Evolutionary conservation across 371 early-diverging fungal genomes (phyloP), one percentile per base, ranked within the genome.

Genomic region (Mucor racemosus): DNA sequence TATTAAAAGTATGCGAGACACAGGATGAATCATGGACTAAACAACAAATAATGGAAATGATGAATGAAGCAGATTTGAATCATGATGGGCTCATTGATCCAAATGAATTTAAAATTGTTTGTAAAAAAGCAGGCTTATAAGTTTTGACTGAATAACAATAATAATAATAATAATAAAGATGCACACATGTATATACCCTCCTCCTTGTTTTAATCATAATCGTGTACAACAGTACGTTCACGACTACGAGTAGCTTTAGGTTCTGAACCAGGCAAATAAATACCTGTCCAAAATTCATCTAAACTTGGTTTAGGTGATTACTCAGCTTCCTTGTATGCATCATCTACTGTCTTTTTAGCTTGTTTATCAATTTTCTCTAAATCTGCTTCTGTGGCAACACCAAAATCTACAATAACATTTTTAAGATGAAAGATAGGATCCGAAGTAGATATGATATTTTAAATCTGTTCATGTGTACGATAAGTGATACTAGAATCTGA

Each of bases 401-500:
- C 83, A 61, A 72, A 56, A 59, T 92, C 91, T 48, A 97, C 62
- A 40, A 97, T 74, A 13, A 90, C 79, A 60, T 90, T 84, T 84
- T 92, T 92, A 72, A 95, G 80, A n/a, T 93, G 93, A 62, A 89
- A 94, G 81, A 98, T 95, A 48, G 95, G 92, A 76, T 97, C 96
- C 64, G 87, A 88, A 69, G 90, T 91, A 58, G 90, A 89, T 26
- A 96, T 90, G 95, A 97, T 95, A 78, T 94, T 88, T 81, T 96
- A 94, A 64, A 97, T 93, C 83, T 97, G 95, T 81, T 96, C 97
- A 74, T 96, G 91, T 65, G 96, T 94, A 69, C 96, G 92, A 57
- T 71, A 97, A 58, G 96, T 96, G 75, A 97, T 97, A 66, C 98
- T 97, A 33, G 97, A 97, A 80, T 98, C 97, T 64, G 96, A 96